phyloP scores from a whole-genome alignment of 1,139 yeast genomes.

The Suhomyces taliae region DNA sequence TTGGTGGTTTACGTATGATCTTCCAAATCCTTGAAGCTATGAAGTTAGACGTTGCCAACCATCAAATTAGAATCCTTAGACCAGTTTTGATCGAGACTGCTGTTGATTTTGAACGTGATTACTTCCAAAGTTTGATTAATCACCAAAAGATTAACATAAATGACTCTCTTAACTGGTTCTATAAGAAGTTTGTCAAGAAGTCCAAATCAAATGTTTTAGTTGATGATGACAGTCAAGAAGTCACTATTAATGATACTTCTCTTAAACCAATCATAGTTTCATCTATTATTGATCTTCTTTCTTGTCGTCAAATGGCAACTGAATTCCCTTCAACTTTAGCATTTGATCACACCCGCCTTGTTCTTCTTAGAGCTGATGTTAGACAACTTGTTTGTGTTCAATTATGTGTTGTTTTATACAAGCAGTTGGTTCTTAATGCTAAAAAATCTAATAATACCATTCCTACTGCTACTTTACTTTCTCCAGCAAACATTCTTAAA shows the following conservation, averaged over 20 bases:
- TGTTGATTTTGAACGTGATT: slow-evolving; percentile 87
- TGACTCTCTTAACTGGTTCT: slow-evolving; percentile 74
- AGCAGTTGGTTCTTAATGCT: slow-evolving; percentile 57
- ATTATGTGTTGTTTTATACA: slow-evolving; percentile 69
- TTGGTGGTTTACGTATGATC: slow-evolving; percentile 75
- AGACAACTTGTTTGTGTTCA: slow-evolving; percentile 82
- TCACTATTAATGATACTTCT: slow-evolving; percentile 14
- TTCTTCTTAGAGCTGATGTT: slow-evolving; percentile 78
- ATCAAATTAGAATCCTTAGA: slow-evolving; percentile 82
- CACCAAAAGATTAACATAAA: slow-evolving; percentile 66
- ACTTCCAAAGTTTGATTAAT: slow-evolving; percentile 68
- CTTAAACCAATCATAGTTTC: slow-evolving; percentile 43
- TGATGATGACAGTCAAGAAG: slow-evolving; percentile 16
- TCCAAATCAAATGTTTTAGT: slow-evolving; percentile 10
- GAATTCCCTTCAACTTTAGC: slow-evolving; percentile 85
- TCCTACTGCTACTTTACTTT: slow-evolving; percentile 20
- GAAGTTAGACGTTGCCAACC: slow-evolving; percentile 95
- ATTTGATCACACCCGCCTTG: slow-evolving; percentile 83
- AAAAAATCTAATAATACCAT: slow-evolving; percentile 19
- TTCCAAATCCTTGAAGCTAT: slow-evolving; percentile 91
- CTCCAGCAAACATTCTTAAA: slow-evolving; percentile 30
- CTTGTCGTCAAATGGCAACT: slow-evolving; percentile 78
- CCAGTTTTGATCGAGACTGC: slow-evolving; percentile 87
- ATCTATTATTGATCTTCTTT: slow-evolving; percentile 59
- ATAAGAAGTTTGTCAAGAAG: slow-evolving; percentile 35